Conservation (phyloP, 2,329 filamentous ascomycete species). For the Penicillium italicum region DNA sequence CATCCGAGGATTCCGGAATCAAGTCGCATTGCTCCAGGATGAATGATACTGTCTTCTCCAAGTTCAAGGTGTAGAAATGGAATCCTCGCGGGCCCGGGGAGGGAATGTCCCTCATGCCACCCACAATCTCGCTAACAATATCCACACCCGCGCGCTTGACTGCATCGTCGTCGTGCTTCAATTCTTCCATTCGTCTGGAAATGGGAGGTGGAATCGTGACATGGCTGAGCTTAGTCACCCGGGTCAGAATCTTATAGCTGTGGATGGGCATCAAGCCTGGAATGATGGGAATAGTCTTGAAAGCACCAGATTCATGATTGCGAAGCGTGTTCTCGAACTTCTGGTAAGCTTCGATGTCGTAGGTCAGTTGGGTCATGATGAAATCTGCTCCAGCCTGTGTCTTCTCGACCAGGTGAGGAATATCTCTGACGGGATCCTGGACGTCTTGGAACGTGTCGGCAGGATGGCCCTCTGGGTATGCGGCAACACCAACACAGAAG, state of each 20-base stretch:
- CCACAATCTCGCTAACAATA: conserved; percentile 78
- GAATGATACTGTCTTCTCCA: conserved; percentile 93
- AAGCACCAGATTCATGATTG: conserved; percentile 76
- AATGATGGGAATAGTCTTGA: conserved; percentile 84
- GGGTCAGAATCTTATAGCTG: conserved; percentile 90
- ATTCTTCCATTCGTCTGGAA: conserved; percentile 56
- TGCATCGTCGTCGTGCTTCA: conserved; percentile 47
- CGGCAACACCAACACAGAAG: conserved; percentile 92
- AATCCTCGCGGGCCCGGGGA: conserved; percentile 68
- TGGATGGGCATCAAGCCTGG: conserved; percentile 97
- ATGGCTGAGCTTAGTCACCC: conserved; percentile 92
- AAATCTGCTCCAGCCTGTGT: conserved; percentile 89
- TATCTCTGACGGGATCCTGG: conserved; percentile 61
- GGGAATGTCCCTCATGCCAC: conserved; percentile 67
- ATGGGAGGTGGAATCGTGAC: conserved; percentile 72
- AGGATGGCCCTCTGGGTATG: conserved; percentile 92
- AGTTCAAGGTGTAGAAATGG: conserved; percentile 95
- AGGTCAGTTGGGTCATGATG: conserved; percentile 98
- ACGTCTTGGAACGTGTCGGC: conserved; percentile 86
- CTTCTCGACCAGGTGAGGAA: conserved; percentile 89
- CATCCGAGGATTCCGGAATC: conserved; percentile 60
- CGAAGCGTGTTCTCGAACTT: conserved; percentile 73
- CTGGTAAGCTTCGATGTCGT: conserved; percentile 79
- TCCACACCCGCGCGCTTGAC: conserved; percentile 50
- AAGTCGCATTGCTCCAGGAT: conserved; percentile 82